Evolutionary conservation across 805 yeast species (phyloP).

Genomic region (Yarrowia sp.): DNA sequence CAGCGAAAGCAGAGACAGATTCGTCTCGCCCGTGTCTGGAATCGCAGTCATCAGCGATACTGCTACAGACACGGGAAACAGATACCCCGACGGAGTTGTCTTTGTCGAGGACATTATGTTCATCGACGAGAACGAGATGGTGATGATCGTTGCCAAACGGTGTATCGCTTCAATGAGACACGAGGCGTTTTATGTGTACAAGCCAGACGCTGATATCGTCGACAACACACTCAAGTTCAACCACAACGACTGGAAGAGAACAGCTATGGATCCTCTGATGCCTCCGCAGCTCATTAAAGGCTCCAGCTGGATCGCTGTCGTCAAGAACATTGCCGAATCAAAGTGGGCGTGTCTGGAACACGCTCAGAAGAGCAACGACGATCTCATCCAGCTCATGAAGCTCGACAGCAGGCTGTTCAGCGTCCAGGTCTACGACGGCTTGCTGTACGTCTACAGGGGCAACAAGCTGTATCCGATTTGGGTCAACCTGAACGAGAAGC

Average conservation of each 20-base stretch:
- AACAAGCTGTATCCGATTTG: neutral
- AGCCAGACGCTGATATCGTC: neutral
- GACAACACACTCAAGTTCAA: neutral
- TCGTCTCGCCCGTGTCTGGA: neutral
- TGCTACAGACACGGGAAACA: neutral
- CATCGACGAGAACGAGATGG: neutral
- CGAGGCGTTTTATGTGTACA: constrained; percentile 1
- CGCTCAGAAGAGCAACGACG: neutral
- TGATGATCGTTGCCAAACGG: neutral
- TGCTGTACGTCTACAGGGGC: neutral
- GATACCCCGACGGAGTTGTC: neutral
- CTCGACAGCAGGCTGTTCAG: neutral
- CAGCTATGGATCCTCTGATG: neutral
- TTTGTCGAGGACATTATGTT: neutral
- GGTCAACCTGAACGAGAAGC: neutral
- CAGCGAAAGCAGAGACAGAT: neutral
- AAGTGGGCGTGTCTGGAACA: neutral
- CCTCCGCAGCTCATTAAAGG: neutral
- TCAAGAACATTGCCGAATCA: neutral
- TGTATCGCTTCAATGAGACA: neutral
- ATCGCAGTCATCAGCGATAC: neutral
- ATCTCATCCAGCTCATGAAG: neutral
- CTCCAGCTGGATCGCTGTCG: neutral
- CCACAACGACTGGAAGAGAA: neutral
- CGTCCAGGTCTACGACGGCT: neutral